Evolutionary conservation across 2,329 filamentous ascomycete genomes (phyloP).

Genomic region (Thermothelomyces thermophilus): DNA sequence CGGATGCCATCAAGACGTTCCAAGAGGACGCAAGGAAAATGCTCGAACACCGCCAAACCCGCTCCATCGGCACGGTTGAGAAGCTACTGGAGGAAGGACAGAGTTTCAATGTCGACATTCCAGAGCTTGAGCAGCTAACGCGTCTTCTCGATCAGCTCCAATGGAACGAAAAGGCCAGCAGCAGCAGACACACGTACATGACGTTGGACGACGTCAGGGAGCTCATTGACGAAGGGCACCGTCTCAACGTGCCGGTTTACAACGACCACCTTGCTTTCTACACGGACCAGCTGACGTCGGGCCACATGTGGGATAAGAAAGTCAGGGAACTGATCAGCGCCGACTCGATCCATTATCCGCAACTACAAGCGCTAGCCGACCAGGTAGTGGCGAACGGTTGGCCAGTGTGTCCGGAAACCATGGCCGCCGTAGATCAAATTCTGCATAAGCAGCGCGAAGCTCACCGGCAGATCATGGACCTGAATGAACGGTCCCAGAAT

Average conservation of each 20-base stretch:
- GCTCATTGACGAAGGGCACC: conserved; percentile 69
- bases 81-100: conserved; percentile 86
- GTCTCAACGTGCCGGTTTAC: conserved; percentile 69
- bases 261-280: conserved; percentile 75
- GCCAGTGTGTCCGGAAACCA: conserved; percentile 75
- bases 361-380: conserved; percentile 82
- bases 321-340: conserved; percentile 89
- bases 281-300: conserved; percentile 67
- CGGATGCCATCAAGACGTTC: conserved; percentile 77
- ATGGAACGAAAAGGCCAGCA: conserved; percentile 75
- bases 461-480: conserved; percentile 75
- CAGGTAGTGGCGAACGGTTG: conserved; percentile 66
- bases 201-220: conserved; percentile 72
- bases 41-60: conserved; percentile 57
- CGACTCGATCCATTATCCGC: conserved; percentile 86
- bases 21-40: conserved; percentile 67
- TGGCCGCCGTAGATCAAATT: conserved; percentile 80
- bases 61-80: conserved; percentile 69
- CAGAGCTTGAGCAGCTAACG: conserved; percentile 50
- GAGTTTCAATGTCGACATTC: conserved; percentile 49
- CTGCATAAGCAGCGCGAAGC: conserved; percentile 93
- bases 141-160: conserved; percentile 75
- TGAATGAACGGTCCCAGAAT: conserved; percentile 72
- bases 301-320: conserved; percentile 86
- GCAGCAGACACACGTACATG: conserved; percentile 55